Conservation (phyloP, 2,329 filamentous ascomycete species). For the Drechmeria coniospora region DNA sequence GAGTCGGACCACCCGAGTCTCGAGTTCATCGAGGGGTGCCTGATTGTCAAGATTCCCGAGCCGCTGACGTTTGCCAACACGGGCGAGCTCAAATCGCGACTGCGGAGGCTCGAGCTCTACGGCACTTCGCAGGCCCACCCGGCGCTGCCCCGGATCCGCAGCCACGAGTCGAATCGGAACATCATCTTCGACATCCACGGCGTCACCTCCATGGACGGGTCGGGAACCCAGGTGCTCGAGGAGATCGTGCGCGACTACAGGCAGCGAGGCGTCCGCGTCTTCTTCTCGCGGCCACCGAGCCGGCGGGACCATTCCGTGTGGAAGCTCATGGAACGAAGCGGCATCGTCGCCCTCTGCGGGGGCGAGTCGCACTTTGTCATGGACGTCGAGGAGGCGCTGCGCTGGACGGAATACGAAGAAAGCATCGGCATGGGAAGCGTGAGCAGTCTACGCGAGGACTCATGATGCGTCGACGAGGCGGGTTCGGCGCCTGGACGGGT, state of each 20-base stretch:
- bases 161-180: slow-evolving; percentile 72
- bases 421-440: slow-evolving; percentile 16
- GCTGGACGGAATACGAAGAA: slow-evolving; percentile 61
- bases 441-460: slow-evolving; percentile 1
- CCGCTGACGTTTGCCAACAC: slow-evolving; percentile 96
- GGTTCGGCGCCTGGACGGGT: no score
- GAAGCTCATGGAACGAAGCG: slow-evolving; percentile 57
- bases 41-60: slow-evolving; percentile 96
- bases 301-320: slow-evolving; percentile 43
- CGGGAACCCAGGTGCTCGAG: slow-evolving; percentile 75
- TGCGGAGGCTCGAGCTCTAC: slow-evolving; percentile 75
- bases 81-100: slow-evolving; percentile 70
- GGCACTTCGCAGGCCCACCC: slow-evolving; percentile 78
- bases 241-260: slow-evolving; percentile 78
- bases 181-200: slow-evolving; percentile 96
- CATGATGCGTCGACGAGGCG: no score
- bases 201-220: slow-evolving; percentile 89
- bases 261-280: slow-evolving; percentile 61
- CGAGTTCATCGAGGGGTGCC: slow-evolving; percentile 79
- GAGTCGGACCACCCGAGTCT: slow-evolving; percentile 56
- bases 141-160: slow-evolving; percentile 64
- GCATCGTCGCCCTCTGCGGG: slow-evolving; percentile 73
- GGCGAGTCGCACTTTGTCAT: slow-evolving; percentile 65
- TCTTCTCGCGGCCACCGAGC: slow-evolving; percentile 47
- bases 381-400: slow-evolving; percentile 71